Base-by-base conservation (phyloP, 2,329 filamentous ascomycete genomes). In the Colletotrichum agaves region DNA sequence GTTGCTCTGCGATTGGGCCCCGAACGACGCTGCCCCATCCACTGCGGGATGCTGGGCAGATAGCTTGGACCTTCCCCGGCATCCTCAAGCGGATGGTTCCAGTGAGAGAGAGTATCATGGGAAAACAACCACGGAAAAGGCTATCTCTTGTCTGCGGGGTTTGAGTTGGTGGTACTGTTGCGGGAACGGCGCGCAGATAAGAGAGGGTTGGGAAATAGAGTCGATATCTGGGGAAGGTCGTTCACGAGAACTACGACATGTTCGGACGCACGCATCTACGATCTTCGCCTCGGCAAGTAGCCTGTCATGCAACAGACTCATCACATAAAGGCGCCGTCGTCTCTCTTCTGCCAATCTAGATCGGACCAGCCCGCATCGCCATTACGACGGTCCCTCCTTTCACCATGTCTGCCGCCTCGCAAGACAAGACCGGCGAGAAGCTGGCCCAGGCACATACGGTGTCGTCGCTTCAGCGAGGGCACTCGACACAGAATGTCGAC, bases 11-110 rank as follows among this genome's bases (percentile, higher is more conserved):
- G 8, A 55, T 37, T 53, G 21, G 23, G 13, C 37, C 19, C 37
- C 7, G 47, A n/a, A 19, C 27, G 21, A n/a, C 15, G 7, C 37
- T 6, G 19, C 10, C 8, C 8, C 12, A 15, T 53, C n/a, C 43
- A 41, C 39, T 35, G 13, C 12, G 44, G 41, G 13, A 44, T 23
- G 21, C 59, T n/a, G 53, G 37, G 27, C 53, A 64, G 64, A 67
- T 67, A 67, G 64, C 64, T 59, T 67, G 64, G 64, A 63, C 63
- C 63, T 66, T 66, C 63, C 58, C 44, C 43, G 31, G 13, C n/a
- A 11, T 13, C 41, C 31, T 19, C 19, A n/a, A 3, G 6, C 37
- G 10, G 23, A 31, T 33, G 10, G 23, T 49, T 43, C 39, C 55
- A 59, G 33, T 5, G 46, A 11, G 37, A 41, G 46, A 11, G 37